Base-by-base conservation (phyloP, 192 early-diverging fungal species). In the Gigaspora rosea region DNA sequence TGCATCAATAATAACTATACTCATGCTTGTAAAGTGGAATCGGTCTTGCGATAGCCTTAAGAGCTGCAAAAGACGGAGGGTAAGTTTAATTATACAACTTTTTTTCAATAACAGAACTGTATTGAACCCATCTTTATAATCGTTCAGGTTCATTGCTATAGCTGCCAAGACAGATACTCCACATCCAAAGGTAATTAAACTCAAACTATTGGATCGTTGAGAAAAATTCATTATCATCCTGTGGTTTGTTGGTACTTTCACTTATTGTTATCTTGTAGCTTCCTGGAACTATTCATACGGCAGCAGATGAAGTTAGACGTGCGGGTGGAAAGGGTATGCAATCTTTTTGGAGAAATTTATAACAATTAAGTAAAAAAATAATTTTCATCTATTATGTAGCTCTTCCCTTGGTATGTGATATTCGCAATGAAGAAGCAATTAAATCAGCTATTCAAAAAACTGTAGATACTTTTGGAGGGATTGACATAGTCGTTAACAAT, bases 401-500 rank as follows among this genome's bases (percentile, higher is more conserved):
- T 8, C 85, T 96, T 48, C 87, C 93, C 0, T 81, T 96, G 47
- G 81, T 91, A 62, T 96, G 94, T 83, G 93, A 96, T 75, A 94
- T 96, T 80, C 90, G 93, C 68, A 88, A 89, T 73, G 93, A 94
- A 80, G 88, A 87, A 46, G 90, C 92, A 73, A 90, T 96, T 62
- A 65, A 87, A 74, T 75, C 68, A 10, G 94, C 92, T 5, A 88
- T 95, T 46, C 80, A 88, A 9, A 75, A 90, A 79, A 89, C 91
- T 1, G 91, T 90, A 1, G 78, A 81, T 49, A 79, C 80, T 54
- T 95, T 95, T 84, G 92, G 92, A 12, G 88, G 91, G 36, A 90
- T 95, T 73, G 94, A 95, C 78, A 93, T 96, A 70, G 83, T 96
- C 12, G 83, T 94, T 84, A 96, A 94, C 83, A 89, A 92, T 70